Base-by-base conservation (phyloP, 1,284 basidiomycete species). In the Sphaerobolus stellatus region DNA sequence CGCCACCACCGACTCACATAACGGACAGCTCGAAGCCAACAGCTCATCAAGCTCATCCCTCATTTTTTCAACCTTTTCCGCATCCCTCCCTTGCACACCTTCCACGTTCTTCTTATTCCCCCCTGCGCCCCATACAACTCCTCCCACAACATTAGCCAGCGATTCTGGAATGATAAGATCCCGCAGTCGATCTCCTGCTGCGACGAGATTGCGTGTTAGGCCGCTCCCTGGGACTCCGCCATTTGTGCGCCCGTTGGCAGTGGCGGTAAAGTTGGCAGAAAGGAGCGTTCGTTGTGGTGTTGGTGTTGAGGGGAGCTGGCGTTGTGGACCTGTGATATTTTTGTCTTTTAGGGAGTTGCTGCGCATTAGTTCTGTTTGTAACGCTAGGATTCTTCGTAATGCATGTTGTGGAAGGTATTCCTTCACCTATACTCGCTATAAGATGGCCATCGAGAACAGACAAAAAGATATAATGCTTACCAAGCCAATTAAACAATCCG, bases 91-190 rank as follows among this genome's bases (percentile, higher is more conserved):
- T 84, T 84, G 48, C 54, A 57, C 36, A 22, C 54, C 57, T 49
- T 52, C 49, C 27, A 54, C 54, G 61, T 60, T 52, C 59, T 64
- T 54, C 40, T 57, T 81, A 81, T 48, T 82, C 80, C 47, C 53
- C 62, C 88, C 83, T 83, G 84, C 86, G 47, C 77, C 77, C 53
- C 73, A 74, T 22, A 83, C n/a, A n/a, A n/a, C 83, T 33, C 83
- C 75, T 16, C 83, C 82, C 51, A 90, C 83, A 25, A 87, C 74
- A 38, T 80, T 78, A 24, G 89, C 92, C 24, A 98, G 78, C 5
- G 92, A 90, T 64, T 97, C 94, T 11, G 95, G 94, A 4, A 96
- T 76, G 64, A 98, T 95, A 50, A 98, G 75, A 67, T 95, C 93
- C 34, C 94, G 82, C 54, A 98, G 72, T 58, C 85, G 82, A 70